Evolutionary conservation across 164 flowering plant genomes (phyloP), one percentile per base, ranked within the genome.

Genomic region (Magnolia sinica): DNA sequence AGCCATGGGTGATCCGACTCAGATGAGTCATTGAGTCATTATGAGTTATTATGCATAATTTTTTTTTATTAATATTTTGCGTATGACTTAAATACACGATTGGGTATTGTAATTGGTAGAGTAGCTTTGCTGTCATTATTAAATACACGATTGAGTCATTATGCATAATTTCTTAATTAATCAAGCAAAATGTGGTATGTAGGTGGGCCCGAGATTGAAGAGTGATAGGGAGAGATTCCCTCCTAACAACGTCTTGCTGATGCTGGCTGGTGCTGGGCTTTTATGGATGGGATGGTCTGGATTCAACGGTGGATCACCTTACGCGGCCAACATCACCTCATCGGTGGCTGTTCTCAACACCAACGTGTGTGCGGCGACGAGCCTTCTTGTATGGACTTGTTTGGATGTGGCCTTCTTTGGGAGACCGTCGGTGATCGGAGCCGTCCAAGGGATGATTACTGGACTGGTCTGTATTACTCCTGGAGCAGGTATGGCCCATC

Each of bases 221-320:
- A 76, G 79, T 6, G 91, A 89, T 74, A 85, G 91, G 78, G 87
- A 91, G 73, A 80, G 85, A 67, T 89, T 85, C 52, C 89, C 95
- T 7, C 95, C 92, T 18, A 91, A 91, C 83, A 91, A 91, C 84
- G 87, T 91, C 58, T 78, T 89, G 11, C 88, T 86, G 73, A 83
- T 89, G 90, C 71, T 89, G 58, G 89, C 84, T 74, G 94, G 94
- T 1, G 91, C 92, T 27, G 92, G 92, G 66, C 84, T 91, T 50
- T 76, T 91, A 0, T 91, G 94, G 94, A 19, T 91, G 80, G 94
- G 94, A 1, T 91, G 94, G 94, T 87, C 88, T 0, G 92, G 94
- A 0, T 91, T 91, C 85, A 91, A 91, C 76, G 94, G 94, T 23
- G 92, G 94, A 24, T 59, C 92, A 7, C 88, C 94, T 6, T 79